Conservation (phyloP, 2,329 filamentous ascomycete species). For the Alternaria sp. region DNA sequence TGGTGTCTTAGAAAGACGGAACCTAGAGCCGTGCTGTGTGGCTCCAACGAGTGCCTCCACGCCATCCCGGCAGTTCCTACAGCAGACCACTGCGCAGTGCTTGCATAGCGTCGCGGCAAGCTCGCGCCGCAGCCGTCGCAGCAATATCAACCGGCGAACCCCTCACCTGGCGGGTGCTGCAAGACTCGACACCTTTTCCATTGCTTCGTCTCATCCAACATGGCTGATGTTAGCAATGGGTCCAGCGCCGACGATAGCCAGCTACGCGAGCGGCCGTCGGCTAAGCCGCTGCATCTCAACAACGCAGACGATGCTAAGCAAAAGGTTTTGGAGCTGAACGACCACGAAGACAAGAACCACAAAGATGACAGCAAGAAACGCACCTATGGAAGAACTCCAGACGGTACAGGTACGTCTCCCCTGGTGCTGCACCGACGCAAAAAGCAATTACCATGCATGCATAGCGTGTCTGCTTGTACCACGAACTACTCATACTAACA, state of each 20-base stretch:
- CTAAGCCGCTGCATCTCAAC: constrained; percentile 37
- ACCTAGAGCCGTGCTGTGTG: neutral
- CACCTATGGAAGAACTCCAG: constrained; percentile 89
- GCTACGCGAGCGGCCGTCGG: constrained; percentile 37
- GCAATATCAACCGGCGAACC: constrained; percentile 26
- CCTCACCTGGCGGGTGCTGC: constrained; percentile 18
- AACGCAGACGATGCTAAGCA: constrained; percentile 51
- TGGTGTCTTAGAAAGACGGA: neutral
- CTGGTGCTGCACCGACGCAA: neutral
- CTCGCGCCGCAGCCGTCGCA: constrained; percentile 26
- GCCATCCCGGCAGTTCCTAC: constrained; percentile 25
- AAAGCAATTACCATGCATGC: neutral
- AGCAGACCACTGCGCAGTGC: constrained; percentile 28
- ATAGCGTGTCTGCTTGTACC: neutral
- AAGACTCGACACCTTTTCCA: constrained; percentile 20
- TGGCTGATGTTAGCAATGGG: constrained; percentile 32
- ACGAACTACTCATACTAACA: constrained; percentile 23
- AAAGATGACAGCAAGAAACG: constrained; percentile 67
- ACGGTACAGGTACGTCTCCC: constrained; percentile 77
- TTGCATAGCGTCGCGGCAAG: constrained; percentile 36
- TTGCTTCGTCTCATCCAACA: constrained; percentile 23
- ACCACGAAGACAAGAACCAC: constrained; percentile 54
- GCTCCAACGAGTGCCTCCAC: constrained; percentile 17
- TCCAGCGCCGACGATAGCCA: constrained; percentile 36
- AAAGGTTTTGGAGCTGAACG: constrained; percentile 58